Evolutionary conservation across 345 rosid species (phyloP).

Genomic region (rapeseed (Brassica napus)): DNA sequence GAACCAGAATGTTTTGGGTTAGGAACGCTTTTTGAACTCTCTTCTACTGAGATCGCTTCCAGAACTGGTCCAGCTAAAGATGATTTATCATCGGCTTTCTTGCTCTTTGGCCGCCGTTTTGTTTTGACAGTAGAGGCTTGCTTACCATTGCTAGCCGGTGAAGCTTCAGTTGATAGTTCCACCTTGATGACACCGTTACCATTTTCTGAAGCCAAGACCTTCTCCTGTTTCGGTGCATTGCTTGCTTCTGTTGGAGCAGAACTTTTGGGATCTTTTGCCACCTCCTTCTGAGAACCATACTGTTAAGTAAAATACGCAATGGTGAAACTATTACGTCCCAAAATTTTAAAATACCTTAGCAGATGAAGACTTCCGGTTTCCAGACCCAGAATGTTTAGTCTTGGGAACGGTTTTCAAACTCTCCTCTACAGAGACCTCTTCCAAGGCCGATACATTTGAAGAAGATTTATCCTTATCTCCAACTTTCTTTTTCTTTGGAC

Average conservation of each 20-base stretch:
- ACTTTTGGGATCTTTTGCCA: conserved; percentile 29
- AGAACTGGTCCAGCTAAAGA: conserved; percentile 39
- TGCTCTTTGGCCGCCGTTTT: conserved; percentile 49
- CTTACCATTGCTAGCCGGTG: conserved; percentile 32
- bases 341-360: conserved; percentile 45
- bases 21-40: conserved; percentile 33
- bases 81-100: conserved; percentile 44
- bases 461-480: conserved; percentile 43
- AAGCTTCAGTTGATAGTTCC: conserved; percentile 30
- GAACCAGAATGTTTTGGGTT: conserved; percentile 38
- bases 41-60: conserved; percentile 35
- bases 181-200: conserved; percentile 26
- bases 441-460: conserved; percentile 31
- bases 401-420: conserved; percentile 33
- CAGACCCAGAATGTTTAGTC: conserved; percentile 37
- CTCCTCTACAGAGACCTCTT: conserved; percentile 36
- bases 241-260: conserved; percentile 43
- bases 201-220: conserved; percentile 28
- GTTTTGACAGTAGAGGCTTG: conserved; percentile 37
- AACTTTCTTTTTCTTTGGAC: conserved; percentile 47
- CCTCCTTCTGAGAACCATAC: conserved; percentile 48
- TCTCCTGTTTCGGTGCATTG: conserved; percentile 20
- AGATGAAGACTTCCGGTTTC: conserved; percentile 27
- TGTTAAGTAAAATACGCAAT: conserved; percentile 37
- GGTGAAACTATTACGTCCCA: conserved; percentile 16